phyloP scores from a whole-genome alignment of 176 grass and related monocot species.

The Musa schizocarpa region DNA sequence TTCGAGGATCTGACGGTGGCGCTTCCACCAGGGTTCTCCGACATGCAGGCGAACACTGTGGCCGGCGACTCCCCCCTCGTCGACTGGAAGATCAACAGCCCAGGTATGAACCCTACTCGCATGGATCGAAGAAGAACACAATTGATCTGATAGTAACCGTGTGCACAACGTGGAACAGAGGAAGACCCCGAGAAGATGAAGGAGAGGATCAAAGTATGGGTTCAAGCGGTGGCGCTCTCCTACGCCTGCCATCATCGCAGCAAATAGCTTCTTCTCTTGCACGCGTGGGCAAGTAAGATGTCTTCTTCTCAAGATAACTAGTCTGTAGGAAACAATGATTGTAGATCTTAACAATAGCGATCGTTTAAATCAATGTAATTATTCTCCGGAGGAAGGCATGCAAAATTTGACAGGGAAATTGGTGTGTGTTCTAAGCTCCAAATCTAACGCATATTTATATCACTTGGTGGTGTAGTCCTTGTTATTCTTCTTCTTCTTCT shows the following conservation, averaged over 20 bases:
- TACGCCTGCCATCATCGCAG: too few relatives aligned
- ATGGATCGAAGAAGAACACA: not conserved
- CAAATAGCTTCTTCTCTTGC: too few relatives aligned
- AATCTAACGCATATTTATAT: too few relatives aligned
- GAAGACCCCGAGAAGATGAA: not conserved
- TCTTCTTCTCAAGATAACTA: too few relatives aligned
- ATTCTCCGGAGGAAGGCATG: too few relatives aligned
- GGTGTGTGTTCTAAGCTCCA: too few relatives aligned
- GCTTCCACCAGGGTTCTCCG: not conserved
- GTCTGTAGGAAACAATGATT: too few relatives aligned
- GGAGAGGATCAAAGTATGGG: not conserved
- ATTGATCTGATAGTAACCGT: not conserved
- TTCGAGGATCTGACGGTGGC: not conserved
- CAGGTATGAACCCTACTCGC: not conserved
- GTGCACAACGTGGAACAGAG: not conserved
- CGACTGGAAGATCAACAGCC: not conserved
- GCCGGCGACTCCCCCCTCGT: too few relatives aligned
- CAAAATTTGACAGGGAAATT: too few relatives aligned
- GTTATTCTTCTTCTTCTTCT: not conserved
- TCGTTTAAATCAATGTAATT: too few relatives aligned
- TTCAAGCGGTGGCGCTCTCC: not conserved
- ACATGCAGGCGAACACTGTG: not conserved
- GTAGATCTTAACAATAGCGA: too few relatives aligned
- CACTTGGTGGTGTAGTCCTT: not conserved
- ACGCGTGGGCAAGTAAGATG: too few relatives aligned